Evolutionary conservation across 805 yeast genomes (phyloP).

Genomic region (Suhomyces faveliae): DNA sequence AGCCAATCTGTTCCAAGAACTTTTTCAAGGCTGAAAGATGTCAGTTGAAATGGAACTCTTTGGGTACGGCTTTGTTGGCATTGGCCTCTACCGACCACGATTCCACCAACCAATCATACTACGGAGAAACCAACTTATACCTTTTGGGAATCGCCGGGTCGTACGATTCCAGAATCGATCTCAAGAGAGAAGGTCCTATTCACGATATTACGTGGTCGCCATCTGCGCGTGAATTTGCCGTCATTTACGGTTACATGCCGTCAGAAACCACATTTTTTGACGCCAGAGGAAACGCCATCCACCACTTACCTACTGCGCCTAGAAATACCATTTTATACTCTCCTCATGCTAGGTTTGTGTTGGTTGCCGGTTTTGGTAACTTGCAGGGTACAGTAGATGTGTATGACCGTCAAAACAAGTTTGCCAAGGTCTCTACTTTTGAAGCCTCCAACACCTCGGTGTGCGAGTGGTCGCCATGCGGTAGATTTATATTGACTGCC

Average conservation of each 20-base stretch:
- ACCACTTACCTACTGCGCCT: slow-evolving; percentile 80
- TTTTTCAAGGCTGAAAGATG: slow-evolving; percentile 96
- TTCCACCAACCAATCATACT: slow-evolving; percentile 87
- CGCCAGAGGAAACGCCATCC: slow-evolving; percentile 84
- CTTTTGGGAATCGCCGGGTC: slow-evolving; percentile 89
- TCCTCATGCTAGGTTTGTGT: slow-evolving; percentile 87
- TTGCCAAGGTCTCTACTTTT: slow-evolving; percentile 72
- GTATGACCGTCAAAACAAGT: slow-evolving; percentile 86
- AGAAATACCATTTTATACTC: slow-evolving; percentile 89
- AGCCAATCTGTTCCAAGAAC: slow-evolving; percentile 80
- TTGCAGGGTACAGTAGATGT: slow-evolving; percentile 95
- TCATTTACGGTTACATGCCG: slow-evolving; percentile 97
- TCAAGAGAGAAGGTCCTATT: slow-evolving; percentile 93
- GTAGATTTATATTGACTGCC: slow-evolving; percentile 88
- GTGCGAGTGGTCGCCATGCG: slow-evolving; percentile 98
- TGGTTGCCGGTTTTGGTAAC: slow-evolving; percentile 97
- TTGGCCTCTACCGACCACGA: slow-evolving; percentile 96
- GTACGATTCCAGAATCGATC: slow-evolving; percentile 81
- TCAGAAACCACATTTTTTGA: slow-evolving; percentile 93
- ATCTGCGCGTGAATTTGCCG: slow-evolving; percentile 94
- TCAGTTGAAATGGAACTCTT: slow-evolving; percentile 85
- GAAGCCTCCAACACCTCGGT: slow-evolving; percentile 95
- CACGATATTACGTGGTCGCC: slow-evolving; percentile 99
- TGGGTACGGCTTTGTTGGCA: slow-evolving; percentile 92
- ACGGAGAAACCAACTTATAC: slow-evolving; percentile 93